Evolutionary conservation across 805 yeast genomes (phyloP).

Genomic region (Spathaspora girioi): DNA sequence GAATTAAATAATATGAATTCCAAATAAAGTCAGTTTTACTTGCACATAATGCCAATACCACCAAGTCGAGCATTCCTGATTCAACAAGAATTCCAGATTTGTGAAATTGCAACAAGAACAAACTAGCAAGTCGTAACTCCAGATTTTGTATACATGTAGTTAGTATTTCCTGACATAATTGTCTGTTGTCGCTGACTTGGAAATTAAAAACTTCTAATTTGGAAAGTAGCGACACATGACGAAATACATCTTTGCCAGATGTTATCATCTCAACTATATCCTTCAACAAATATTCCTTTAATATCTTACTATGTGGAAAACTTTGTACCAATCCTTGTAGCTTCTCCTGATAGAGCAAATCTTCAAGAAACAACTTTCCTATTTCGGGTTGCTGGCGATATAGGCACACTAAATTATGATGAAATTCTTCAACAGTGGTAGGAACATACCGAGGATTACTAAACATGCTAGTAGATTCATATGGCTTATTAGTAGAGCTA

Average conservation of each 20-base stretch:
- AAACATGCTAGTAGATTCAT: background rate
- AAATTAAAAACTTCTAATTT: background rate
- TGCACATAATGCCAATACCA: background rate
- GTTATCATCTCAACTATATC: background rate
- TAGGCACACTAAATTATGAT: background rate
- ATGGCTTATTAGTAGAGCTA: background rate
- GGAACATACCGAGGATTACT: background rate
- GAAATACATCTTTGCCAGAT: background rate
- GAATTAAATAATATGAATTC: background rate
- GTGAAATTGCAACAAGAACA: background rate
- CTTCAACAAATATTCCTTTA: background rate
- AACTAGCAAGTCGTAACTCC: background rate
- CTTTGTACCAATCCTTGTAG: background rate
- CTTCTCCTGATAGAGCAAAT: background rate
- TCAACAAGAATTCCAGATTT: background rate
- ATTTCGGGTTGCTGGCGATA: background rate
- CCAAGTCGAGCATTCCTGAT: background rate
- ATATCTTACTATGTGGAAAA: background rate
- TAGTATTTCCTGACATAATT: background rate
- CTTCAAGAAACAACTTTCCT: background rate
- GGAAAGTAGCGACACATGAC: background rate
- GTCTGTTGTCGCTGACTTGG: background rate
- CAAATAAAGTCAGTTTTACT: background rate
- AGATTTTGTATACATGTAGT: background rate
- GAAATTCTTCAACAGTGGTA: background rate